Base-by-base conservation (phyloP, 75 land plant genomes). In the Pinus albicaulis region DNA sequence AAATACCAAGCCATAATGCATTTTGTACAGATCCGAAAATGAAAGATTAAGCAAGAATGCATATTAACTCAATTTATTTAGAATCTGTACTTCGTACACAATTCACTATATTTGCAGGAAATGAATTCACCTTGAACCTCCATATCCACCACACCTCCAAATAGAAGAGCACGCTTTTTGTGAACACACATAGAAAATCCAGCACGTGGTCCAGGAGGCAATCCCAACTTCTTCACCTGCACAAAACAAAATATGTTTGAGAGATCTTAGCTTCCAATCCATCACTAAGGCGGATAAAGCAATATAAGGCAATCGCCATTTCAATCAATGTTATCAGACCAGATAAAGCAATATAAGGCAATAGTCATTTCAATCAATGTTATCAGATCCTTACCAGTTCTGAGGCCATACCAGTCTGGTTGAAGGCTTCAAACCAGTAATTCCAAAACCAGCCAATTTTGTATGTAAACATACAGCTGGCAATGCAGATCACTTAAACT, bases 131-230 rank as follows among this genome's bases (percentile, higher is more conserved):
- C 99, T 89, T 89, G 82, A 61, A 76, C 88, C 83, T 98, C 99
- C 80, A 89, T 88, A 79, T 98, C 99, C 25, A 98, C 98, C 13
- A 95, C 98, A 14, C 99, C 99, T 44, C 99, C 99, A 91, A 98
- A 98, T 24, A 98, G 83, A 71, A 98, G 61, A 72, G 98, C 98
- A 65, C 99, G 88, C 75, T 89, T 98, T 82, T 98, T 98, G 77
- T 98, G 99, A 36, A 96, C 87, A 80, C 94, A 88, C 91, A 98
- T 91, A 44, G 99, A 95, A 81, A 98, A 98, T 24, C 99, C 98
- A 80, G 99, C 99, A 76, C 99, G 95, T 77, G 99, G 84, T 25
- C 98, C 94, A 81, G 99, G 99, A 77, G 98, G 93, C 94, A 98
- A 89, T 25, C 99, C 99, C 77, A 76, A 76, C 77, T 91, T 98